Percentiles rank a stretch among this genome's conserved stretches.
phyloP scores from a whole-genome alignment of 2,329 filamentous ascomycete species.

The Aspergillus piperis region DNA sequence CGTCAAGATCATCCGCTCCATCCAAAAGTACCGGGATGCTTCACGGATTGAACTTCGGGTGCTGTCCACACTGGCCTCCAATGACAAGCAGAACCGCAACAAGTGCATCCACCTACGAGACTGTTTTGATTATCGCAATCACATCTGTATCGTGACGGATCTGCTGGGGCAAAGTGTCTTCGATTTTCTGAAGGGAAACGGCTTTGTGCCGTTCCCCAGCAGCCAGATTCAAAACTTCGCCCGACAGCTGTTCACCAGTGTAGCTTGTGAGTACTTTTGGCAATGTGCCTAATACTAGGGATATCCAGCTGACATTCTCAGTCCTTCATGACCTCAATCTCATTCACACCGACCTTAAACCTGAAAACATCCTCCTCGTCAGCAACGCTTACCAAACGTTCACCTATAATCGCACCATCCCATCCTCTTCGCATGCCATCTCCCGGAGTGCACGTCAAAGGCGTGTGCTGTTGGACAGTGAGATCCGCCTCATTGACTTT shows the following conservation, averaged over 20 bases:
- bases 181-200: slow-evolving; percentile 94
- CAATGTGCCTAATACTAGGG: too few species aligned
- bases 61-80: slow-evolving; percentile 84
- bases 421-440: slow-evolving; percentile 62
- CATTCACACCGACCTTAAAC: slow-evolving; percentile 82
- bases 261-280: slow-evolving; percentile 76
- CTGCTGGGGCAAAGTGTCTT: slow-evolving; percentile 93
- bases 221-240: slow-evolving; percentile 98
- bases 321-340: slow-evolving; percentile 95
- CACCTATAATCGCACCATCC: slow-evolving; percentile 68
- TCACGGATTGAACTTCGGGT: slow-evolving; percentile 93
- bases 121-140: slow-evolving; percentile 94
- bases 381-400: slow-evolving; percentile 68
- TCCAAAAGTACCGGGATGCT: slow-evolving; percentile 97
- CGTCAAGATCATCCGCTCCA: slow-evolving; percentile 96
- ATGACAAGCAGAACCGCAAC: slow-evolving; percentile 89
- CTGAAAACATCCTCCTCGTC: slow-evolving; percentile 68
- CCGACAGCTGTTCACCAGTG: slow-evolving; percentile 93
- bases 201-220: slow-evolving; percentile 95
- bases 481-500: slow-evolving; percentile 69
- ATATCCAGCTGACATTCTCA: slow-evolving; percentile 44
- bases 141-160: slow-evolving; percentile 84
- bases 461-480: slow-evolving; percentile 64
- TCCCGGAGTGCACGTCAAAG: slow-evolving; percentile 61
- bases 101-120: slow-evolving; percentile 95